phyloP scores from a whole-genome alignment of 2,329 filamentous ascomycete species.

The Colletotrichum sp. region DNA sequence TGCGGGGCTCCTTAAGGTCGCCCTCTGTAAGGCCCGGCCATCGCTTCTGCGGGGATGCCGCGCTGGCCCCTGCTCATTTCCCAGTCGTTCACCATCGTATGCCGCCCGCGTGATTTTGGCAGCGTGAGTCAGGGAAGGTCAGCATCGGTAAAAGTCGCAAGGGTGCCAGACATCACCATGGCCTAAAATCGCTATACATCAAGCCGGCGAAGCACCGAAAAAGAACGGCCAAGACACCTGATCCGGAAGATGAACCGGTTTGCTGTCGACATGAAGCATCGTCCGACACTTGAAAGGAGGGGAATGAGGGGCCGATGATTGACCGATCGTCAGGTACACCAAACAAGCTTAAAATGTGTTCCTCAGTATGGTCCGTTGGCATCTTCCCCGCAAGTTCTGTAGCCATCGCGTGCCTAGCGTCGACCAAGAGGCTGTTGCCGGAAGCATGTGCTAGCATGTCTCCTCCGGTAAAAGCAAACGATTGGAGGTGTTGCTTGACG shows the following conservation, averaged over 20 bases:
- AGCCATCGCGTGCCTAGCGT: background rate
- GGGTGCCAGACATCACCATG: background rate
- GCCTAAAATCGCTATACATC: background rate
- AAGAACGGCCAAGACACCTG: background rate
- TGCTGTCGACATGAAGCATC: no score
- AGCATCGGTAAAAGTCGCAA: background rate
- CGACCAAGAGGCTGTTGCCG: background rate
- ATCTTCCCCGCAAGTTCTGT: background rate
- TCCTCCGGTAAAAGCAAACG: background rate
- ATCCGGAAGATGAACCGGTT: background rate
- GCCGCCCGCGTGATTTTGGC: background rate
- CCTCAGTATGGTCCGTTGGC: background rate
- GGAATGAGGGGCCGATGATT: background rate
- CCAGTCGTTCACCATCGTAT: background rate
- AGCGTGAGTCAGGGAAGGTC: background rate
- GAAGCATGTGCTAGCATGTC: background rate
- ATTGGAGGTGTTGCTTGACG: background rate
- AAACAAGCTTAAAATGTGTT: slow-evolving; percentile 11
- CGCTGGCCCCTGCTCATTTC: background rate
- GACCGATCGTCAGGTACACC: background rate
- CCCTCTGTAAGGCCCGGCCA: background rate
- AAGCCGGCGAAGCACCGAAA: background rate
- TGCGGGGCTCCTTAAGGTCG: background rate
- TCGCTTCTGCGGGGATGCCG: background rate
- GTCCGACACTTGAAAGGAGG: no score